Conservation (phyloP, 805 yeast genomes). For the Myxozyma vanderwaltii region DNA sequence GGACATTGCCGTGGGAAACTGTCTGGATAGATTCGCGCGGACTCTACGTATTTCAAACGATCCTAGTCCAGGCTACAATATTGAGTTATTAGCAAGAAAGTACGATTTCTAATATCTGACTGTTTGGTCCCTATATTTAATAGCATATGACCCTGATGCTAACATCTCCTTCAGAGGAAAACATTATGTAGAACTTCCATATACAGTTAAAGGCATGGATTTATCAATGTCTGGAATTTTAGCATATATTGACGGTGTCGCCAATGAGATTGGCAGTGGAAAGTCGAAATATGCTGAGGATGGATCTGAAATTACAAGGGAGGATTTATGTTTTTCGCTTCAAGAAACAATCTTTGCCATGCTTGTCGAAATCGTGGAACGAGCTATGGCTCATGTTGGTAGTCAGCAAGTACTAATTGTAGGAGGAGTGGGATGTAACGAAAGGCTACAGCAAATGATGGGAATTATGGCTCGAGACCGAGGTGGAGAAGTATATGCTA, state of each 20-base stretch:
- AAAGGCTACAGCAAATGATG: constrained; percentile 94
- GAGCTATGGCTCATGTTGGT: constrained; percentile 97
- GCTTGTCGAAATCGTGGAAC: constrained; percentile 96
- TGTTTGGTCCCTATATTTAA: no score
- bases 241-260: constrained; percentile 79
- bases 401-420: constrained; percentile 88
- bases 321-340: constrained; percentile 87
- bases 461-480: constrained; percentile 88
- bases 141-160: neutral
- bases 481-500: constrained; percentile 86
- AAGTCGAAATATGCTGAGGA: constrained; percentile 45
- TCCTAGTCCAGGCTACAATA: constrained; percentile 97
- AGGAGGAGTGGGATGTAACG: constrained; percentile 98
- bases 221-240: constrained; percentile 93
- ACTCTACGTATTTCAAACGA: constrained; percentile 83
- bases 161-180: constrained; percentile 41
- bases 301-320: constrained; percentile 63
- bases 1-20: constrained; percentile 97
- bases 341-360: constrained; percentile 93
- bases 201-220: constrained; percentile 99
- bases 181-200: constrained; percentile 74
- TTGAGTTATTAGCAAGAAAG: constrained; percentile 86
- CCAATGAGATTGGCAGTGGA: constrained; percentile 64
- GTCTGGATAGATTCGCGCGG: constrained; percentile 94
- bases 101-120: constrained; percentile 49